phyloP scores from a whole-genome alignment of 306 rosid genomes.

The Mucuna pruriens region DNA sequence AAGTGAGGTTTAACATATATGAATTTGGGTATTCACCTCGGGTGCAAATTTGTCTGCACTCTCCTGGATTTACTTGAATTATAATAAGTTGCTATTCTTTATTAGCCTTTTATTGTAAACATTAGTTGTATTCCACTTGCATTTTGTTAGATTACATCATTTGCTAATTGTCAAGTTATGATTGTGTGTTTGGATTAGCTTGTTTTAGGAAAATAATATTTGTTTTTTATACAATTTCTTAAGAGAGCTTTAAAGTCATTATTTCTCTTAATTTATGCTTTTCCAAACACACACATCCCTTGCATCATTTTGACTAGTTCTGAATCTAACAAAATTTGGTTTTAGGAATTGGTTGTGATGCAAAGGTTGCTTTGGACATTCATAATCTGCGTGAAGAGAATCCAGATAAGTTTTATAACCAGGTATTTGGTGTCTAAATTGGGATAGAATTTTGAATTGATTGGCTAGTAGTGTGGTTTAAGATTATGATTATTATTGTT shows the following conservation, averaged over 20 bases:
- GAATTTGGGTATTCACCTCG: constrained; percentile 23
- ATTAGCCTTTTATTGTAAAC: constrained; percentile 24
- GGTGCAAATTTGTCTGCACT: constrained; percentile 14
- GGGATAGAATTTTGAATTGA: constrained; percentile 15
- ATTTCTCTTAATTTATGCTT: background rate
- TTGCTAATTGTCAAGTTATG: constrained; percentile 21
- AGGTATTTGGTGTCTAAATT: constrained; percentile 59
- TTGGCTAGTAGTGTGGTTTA: constrained; percentile 16
- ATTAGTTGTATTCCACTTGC: constrained; percentile 16
- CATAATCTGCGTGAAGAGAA: constrained; percentile 98
- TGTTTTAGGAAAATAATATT: background rate
- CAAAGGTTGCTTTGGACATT: constrained; percentile 98
- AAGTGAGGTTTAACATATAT: constrained; percentile 27
- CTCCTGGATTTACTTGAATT: constrained; percentile 27
- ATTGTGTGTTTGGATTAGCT: background rate
- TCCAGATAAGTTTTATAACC: constrained; percentile 97
- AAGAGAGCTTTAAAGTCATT: background rate
- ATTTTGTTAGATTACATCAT: constrained; percentile 18
- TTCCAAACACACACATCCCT: background rate
- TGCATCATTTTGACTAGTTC: constrained; percentile 39
- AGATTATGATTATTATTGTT: background rate
- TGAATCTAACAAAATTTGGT: constrained; percentile 39
- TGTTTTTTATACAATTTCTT: background rate
- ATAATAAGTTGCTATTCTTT: background rate
- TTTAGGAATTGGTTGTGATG: constrained; percentile 97